Percentiles rank a stretch among this genome's conserved stretches.
Evolutionary conservation across 73 alveolate genomes (phyloP).

Genomic region (Effrenium voratum): DNA sequence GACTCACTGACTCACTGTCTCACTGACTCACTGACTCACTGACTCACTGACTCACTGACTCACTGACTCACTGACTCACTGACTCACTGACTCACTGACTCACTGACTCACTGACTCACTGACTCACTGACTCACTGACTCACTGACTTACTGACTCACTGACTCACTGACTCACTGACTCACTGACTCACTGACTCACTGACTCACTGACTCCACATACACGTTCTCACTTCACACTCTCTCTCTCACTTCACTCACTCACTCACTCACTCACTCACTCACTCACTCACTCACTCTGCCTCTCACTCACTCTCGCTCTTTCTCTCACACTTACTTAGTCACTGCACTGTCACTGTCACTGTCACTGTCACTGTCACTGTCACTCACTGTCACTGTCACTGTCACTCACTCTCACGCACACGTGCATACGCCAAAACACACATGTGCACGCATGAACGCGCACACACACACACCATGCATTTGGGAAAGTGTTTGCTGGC

Average conservation of each 20-base stretch:
- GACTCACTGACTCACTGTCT: background rate
- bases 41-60: background rate
- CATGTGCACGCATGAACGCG: too few species aligned
- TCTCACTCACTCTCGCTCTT: background rate
- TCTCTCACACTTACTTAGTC: constrained; percentile 6
- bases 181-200: too few species aligned
- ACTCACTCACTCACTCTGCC: too few species aligned
- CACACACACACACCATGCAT: too few species aligned
- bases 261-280: too few species aligned
- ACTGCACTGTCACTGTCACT: background rate
- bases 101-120: background rate
- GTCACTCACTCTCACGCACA: background rate
- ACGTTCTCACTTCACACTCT: too few species aligned
- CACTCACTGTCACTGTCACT: constrained; percentile 16
- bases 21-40: background rate
- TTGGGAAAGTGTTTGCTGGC: too few species aligned
- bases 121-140: background rate
- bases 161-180: background rate
- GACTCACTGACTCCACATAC: too few species aligned
- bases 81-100: background rate
- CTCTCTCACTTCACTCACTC: too few species aligned
- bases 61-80: background rate
- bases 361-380: background rate
- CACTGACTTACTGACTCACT: constrained; percentile 8
- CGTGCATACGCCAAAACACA: background rate